Base-by-base conservation (phyloP, 2,329 filamentous ascomycete genomes). In the Trichophyton simii region DNA sequence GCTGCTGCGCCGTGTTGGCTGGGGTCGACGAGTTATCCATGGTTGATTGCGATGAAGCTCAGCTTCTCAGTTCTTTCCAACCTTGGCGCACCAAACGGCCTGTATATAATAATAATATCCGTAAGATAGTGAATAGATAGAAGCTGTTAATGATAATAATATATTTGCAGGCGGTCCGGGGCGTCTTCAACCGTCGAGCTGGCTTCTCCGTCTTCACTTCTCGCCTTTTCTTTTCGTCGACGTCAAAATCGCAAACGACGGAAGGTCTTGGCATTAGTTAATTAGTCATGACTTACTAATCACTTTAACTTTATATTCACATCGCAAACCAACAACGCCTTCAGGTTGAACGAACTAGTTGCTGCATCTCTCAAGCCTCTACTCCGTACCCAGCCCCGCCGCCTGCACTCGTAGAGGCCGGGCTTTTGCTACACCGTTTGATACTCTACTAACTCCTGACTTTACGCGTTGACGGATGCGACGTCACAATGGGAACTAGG, bases 1-100 rank as follows among this genome's bases (percentile, higher is more conserved):
- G 66, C 63, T 64, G 72, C 70, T 44, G 67, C 66, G 69, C 67
- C 58, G 68, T 66, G 59, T 60, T 60, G 7, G 61, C 36, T 5
- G 55, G 62, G 15, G 34, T 61, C 36, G 61, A 8, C 50, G 62
- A 58, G 50, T 61, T 60, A 59, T 63, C 61, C 63, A 65, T 63
- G 31, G 9, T 11, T 31, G 50, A 22, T 28, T 31, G 11, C 50
- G 22, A n/a, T 11, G 20, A 52, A 52, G 52, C 52, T 55, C 38
- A n/a, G n/a, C 42, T n/a, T 44, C 36, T 58, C 36, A 38, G 57
- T 25, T 57, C 31, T 13, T 13, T n/a, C 31, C 36, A 18, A 3
- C 31, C 31, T 25, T 44, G 8, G 57, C 28, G 22, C 28, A 36
- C 18, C 15, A 25, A 7, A 6, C 52, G 5, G n/a, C 52, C 28